Base-by-base conservation (phyloP, 495 filamentous ascomycete species). In the Clohesyomyces aquaticus region DNA sequence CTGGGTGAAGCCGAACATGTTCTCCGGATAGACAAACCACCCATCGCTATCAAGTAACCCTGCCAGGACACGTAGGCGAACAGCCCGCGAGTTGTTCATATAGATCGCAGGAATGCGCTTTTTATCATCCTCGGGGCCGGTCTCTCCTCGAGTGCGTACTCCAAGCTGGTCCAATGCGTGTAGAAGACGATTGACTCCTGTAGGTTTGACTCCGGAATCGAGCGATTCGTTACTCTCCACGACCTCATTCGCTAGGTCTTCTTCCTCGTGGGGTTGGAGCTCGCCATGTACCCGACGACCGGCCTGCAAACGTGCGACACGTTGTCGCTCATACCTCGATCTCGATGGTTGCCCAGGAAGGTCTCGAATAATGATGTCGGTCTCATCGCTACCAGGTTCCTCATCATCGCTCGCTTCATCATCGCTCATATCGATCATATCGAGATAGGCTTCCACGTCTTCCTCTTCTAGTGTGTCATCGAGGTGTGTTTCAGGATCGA, bases 1-100 rank as follows among this genome's bases (percentile, higher is more conserved):
- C 19, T 23, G 22, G 14, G 6, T 23, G 25, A 52, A 52, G 49
- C 49, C 49, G 25, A 52, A 52, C 49, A 52, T 52, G 49, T 52
- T 52, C 49, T 52, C 22, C 12, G 49, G 21, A 18, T 52, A 23
- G 16, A 52, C 49, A 52, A 4, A 52, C 49, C 49, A 52, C 3
- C 49, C 49, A 28, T 52, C 22, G 14, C 12, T 52, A 18, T 52
- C 49, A 16, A 52, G 16, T 22, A 52, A 28, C 4, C 49, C 49
- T 19, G 49, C 49, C 22, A 52, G 49, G 25, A 52, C 49, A 9
- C 12, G 12, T 3, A 52, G 25, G 8, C 49, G 49, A 52, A 52
- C 49, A 25, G 14, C 4, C 18, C 49, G 16, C 22, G 49, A 52
- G 18, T 52, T 52, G 8, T 26, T 52, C 49, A 52, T 16, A 52